These are phyloP conservation scores for Prunus armeniaca DNA, from an alignment of 306 rosid genomes.

Conservation along the genomic window DNA sequence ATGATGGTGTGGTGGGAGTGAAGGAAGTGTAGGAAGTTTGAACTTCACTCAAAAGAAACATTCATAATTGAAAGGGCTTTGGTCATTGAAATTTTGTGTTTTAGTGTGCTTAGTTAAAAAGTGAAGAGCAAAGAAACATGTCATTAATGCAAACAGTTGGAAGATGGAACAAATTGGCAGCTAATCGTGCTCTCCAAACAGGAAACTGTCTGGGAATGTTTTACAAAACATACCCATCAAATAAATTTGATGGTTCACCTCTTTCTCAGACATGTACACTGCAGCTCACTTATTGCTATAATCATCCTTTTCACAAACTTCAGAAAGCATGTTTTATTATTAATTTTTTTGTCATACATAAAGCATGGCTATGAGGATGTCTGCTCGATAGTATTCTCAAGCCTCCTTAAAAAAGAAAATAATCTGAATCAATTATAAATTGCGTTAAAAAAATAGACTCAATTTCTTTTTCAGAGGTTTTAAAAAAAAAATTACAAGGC, in stretches of 20 bases:
- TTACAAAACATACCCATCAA: neutral
- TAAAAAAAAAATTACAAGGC: too few species aligned
- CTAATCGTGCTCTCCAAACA: slow-evolving; percentile 15
- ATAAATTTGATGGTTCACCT: slow-evolving; percentile 18
- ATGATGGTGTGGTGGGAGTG: too few species aligned
- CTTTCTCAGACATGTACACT: slow-evolving; percentile 9
- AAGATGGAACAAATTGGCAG: slow-evolving; percentile 6
- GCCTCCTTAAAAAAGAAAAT: too few species aligned
- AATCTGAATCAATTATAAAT: too few species aligned
- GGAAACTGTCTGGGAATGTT: slow-evolving; percentile 17
- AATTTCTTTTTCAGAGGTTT: too few species aligned
- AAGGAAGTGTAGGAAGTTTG: neutral
- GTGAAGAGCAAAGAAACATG: neutral
- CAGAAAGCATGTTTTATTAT: neutral
- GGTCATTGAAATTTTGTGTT: neutral
- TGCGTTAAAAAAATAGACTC: too few species aligned
- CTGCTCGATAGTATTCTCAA: too few species aligned
- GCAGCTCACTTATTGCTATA: slow-evolving; percentile 12
- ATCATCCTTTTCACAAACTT: slow-evolving; percentile 1
- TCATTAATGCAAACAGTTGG: slow-evolving; percentile 14
- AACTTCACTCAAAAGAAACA: neutral
- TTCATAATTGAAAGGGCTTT: neutral
- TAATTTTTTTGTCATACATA: neutral
- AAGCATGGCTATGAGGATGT: too few species aligned
- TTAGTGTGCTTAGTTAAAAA: neutral